Evolutionary conservation across 176 grass and related monocot genomes (phyloP).

Genomic region (Alloteropsis semialata): DNA sequence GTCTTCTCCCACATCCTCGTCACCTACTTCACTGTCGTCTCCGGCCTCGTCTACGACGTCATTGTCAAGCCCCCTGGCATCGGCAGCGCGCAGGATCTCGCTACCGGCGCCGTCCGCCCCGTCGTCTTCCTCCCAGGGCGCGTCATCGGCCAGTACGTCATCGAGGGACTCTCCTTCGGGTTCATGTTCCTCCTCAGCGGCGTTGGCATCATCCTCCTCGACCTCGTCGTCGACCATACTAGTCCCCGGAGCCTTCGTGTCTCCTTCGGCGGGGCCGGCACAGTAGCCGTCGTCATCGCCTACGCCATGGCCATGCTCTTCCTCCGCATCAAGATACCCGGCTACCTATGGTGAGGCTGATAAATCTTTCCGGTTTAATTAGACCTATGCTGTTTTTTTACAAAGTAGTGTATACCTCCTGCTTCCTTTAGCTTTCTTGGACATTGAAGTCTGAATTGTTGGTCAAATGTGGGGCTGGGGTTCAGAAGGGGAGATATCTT

Average conservation of each 20-base stretch:
- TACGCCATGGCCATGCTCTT: slow-evolving; percentile 95
- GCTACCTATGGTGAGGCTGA: slow-evolving; percentile 73
- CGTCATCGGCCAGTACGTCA: slow-evolving; percentile 97
- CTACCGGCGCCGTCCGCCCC: slow-evolving; percentile 75
- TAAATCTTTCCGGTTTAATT: background rate
- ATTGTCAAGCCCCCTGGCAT: slow-evolving; percentile 95
- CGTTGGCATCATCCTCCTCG: slow-evolving; percentile 79
- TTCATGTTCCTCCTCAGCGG: slow-evolving; percentile 96
- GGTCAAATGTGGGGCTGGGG: background rate
- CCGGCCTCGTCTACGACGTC: slow-evolving; percentile 88
- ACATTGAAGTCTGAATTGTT: background rate
- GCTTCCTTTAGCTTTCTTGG: background rate
- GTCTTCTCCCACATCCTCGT: slow-evolving; percentile 82
- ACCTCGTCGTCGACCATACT: slow-evolving; percentile 77
- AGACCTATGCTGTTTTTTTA: background rate
- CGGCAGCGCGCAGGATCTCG: slow-evolving; percentile 73
- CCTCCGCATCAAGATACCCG: slow-evolving; percentile 88
- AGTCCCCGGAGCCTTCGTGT: slow-evolving; percentile 69
- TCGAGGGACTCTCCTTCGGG: slow-evolving; percentile 94
- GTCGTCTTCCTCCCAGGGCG: slow-evolving; percentile 87
- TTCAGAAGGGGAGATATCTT: background rate
- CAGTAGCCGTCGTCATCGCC: slow-evolving; percentile 52
- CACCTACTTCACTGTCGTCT: slow-evolving; percentile 92
- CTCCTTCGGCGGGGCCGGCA: slow-evolving; percentile 64
- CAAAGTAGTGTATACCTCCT: background rate